Base-by-base conservation (phyloP, 1,284 basidiomycete species). In the Stygiomarasmius scandens region DNA sequence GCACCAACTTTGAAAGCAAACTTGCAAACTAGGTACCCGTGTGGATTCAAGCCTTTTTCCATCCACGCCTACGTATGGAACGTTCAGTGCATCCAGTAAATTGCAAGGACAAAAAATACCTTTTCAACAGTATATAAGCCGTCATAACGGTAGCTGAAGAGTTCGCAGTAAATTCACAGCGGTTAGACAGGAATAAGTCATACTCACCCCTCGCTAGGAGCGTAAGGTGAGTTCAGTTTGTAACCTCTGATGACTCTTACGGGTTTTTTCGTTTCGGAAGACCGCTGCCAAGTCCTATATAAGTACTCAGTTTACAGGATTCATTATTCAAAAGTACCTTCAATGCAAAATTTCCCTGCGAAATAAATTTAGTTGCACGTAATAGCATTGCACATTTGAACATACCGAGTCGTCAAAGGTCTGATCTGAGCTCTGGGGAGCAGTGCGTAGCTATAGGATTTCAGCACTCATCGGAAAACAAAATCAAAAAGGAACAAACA, bases 211-310 rank as follows among this genome's bases (percentile, higher is more conserved):
- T 90, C 85, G 24, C 72, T 77, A 11, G 90, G 91, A 10, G 87
- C 89, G 63, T 85, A 93, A 14, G 72, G 72, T 0, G 88, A 90
- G 19, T 72, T 68, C n/a, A 85, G 72, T 67, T 95, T 95, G 77
- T 46, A 54, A n/a, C 92, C 93, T 24, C 93, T 82, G 56, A 95
- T 86, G 2, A 95, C 92, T 14, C 93, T 81, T 10, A 95, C 78
- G 11, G 92, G 92, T 57, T 87, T 90, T 59, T 81, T 81, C 0
- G 86, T 90, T 65, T 92, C 80, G 16, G 77, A 81, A 1, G 90
- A 93, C 54, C 71, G 74, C 89, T 91, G 59, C 46, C 43, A 44
- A 49, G n/a, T 32, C 1, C 14, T 4, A 22, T 12, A 32, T 32
- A 12, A 6, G 29, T 6, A 32, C 12, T 32, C 6, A 32, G 29